A percentile compares a stretch with the other conserved stretches of the same genome.
Conservation (phyloP, 2,329 filamentous ascomycete genomes). For the Fusarium heterosporum region DNA sequence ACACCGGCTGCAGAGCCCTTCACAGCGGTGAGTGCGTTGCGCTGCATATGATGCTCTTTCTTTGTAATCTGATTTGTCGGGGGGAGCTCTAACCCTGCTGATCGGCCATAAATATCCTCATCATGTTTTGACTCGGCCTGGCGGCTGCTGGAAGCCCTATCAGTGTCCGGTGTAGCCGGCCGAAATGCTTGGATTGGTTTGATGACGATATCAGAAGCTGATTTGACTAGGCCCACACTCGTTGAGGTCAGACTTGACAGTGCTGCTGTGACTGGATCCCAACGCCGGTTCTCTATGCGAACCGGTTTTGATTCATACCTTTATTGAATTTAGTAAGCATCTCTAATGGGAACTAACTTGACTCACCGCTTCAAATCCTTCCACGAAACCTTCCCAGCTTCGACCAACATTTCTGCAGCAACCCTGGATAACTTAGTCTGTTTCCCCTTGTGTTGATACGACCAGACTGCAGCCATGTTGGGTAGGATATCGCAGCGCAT, state of each 20-base stretch:
- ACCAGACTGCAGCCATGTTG: slow-evolving; percentile 19
- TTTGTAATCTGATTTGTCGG: background rate
- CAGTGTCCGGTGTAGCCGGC: background rate
- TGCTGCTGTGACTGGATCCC: slow-evolving; percentile 35
- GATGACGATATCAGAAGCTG: slow-evolving; percentile 24
- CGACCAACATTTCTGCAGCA: slow-evolving; percentile 28
- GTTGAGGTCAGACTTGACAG: slow-evolving; percentile 23
- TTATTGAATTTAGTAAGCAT: background rate
- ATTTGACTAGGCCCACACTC: slow-evolving; percentile 7
- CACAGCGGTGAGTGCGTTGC: slow-evolving; percentile 18
- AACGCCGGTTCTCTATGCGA: slow-evolving; percentile 29
- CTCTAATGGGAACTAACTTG: rapidly evolving
- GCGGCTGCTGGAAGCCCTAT: rapidly evolving
- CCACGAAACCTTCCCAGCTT: slow-evolving; percentile 15
- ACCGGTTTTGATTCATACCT: slow-evolving; percentile 8
- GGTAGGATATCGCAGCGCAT: slow-evolving; percentile 35
- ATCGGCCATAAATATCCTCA: background rate
- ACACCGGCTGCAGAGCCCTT: slow-evolving; percentile 19
- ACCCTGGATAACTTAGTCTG: slow-evolving; percentile 30
- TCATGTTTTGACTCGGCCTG: rapidly evolving
- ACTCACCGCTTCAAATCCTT: slow-evolving; percentile 25
- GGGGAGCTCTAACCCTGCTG: background rate
- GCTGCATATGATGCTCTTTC: background rate
- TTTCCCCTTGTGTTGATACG: slow-evolving; percentile 8
- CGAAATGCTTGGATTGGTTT: slow-evolving; percentile 22